Evolutionary conservation across 495 filamentous ascomycete species (phyloP), one percentile per base, ranked within the genome.

Genomic region (Penicillium atrosanguineum): DNA sequence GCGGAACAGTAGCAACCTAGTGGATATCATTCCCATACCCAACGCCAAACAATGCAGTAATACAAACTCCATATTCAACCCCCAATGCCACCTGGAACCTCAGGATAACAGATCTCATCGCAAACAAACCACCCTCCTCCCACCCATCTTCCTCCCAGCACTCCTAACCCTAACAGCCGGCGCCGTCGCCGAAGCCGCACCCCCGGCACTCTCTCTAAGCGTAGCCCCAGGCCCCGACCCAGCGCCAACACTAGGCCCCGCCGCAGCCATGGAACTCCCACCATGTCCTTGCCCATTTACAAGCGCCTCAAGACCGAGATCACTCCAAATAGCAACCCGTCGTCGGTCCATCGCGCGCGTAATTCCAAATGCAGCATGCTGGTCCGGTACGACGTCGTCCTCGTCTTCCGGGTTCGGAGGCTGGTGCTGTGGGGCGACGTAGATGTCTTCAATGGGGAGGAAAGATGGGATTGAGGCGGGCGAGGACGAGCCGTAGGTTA

Each of bases 311-410:
- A 97, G 69, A 1, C 91, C 90, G 12, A 96, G 64, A 74, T 97
- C 94, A 63, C 88, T 85, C 94, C 93, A 97, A 4, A 86, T 84
- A 3, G 84, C 74, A 72, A 92, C 91, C 47, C 79, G 74, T 57
- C 70, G 72, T 46, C 69, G 67, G 44, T 75, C 70, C 75, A 73
- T 96, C 0, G 93, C 94, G 60, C 91, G 83, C 61, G 87, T 81
- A 61, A 98, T 97, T 2, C 94, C 94, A 72, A 96, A 98, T 6
- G 94, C 94, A 1, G 94, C 92, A 70, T 98, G 94, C 76, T 96
- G 91, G 63, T 97, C 91, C 0, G 94, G 94, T 11, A 98, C 92
- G 4, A 98, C 88, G 57, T 97, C 94, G 62, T 98, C 94, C 72
- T 98, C 94, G 67, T 98, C 94, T 72, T 97, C 94, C 0, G 94